Percentiles rank a stretch among this genome's conserved stretches.
These are phyloP conservation scores for Phellinidium pouzarii DNA, from an alignment of 1,284 basidiomycete species.

Conservation along the genomic window DNA sequence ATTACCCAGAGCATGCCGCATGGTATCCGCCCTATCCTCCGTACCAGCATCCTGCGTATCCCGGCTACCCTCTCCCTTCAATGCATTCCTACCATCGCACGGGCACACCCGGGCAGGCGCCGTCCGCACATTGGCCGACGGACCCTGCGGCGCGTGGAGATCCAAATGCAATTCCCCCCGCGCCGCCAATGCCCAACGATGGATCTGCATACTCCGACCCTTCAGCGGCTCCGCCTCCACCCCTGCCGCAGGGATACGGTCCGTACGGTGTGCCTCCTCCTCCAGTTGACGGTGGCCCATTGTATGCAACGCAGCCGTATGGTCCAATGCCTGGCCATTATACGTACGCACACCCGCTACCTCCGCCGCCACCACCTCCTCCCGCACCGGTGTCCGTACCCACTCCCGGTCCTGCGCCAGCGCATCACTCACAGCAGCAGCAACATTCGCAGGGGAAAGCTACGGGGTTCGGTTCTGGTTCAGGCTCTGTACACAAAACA, in stretches of 20 bases:
- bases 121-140: conserved; percentile 1
- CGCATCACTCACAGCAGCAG: conserved; percentile 1
- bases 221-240: conserved; percentile 31
- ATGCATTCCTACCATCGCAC: conserved; percentile 17
- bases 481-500: not conserved
- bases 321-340: conserved; percentile 32
- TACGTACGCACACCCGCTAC: conserved; percentile 33
- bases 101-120: conserved; percentile 9
- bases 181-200: not conserved
- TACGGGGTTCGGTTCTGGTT: not conserved
- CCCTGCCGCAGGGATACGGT: conserved; percentile 36
- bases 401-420: conserved; percentile 21
- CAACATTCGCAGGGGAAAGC: not conserved
- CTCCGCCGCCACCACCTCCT: conserved; percentile 22
- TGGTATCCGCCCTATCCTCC: conserved; percentile 17
- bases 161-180: not conserved
- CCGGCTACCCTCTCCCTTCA: conserved; percentile 17
- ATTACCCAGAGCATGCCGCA: conserved; percentile 11
- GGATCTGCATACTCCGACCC: not conserved
- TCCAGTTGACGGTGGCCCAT: conserved; percentile 43
- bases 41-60: conserved; percentile 13
- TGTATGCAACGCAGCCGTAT: conserved; percentile 35
- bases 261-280: conserved; percentile 37
- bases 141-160: not conserved
- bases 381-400: conserved; percentile 22